Conservation (phyloP, 257 asterid genomes). For the Agastache rugosa region DNA sequence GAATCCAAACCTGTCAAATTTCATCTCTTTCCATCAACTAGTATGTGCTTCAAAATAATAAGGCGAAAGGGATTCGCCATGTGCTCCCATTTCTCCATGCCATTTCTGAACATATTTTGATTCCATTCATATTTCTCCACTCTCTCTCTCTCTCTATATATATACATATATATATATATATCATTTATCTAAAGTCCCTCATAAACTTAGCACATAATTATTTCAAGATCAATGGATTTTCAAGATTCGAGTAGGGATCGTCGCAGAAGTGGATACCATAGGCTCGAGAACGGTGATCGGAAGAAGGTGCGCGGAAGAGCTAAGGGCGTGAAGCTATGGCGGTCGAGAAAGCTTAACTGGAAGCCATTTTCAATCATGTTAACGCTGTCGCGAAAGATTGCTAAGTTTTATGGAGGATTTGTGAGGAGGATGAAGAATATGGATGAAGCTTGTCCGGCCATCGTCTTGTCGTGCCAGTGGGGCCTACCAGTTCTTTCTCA, state of each 20-base stretch:
- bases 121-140: neutral
- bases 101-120: neutral
- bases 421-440: constrained; percentile 54
- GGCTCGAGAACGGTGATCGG: neutral
- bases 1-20: constrained; percentile 46
- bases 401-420: constrained; percentile 26
- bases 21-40: constrained; percentile 38
- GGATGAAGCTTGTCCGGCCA: constrained; percentile 57
- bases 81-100: constrained; percentile 33
- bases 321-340: neutral
- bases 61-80: constrained; percentile 43
- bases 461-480: constrained; percentile 9
- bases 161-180: neutral
- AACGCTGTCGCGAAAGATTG: neutral
- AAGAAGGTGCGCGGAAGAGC: neutral
- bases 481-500: neutral
- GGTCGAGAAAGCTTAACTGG: neutral
- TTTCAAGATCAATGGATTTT: too few relatives aligned
- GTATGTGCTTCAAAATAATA: constrained; percentile 2
- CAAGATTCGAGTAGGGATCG: neutral
- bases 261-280: neutral
- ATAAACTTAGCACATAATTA: neutral
- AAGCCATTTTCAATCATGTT: neutral
- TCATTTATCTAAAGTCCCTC: neutral
- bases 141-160: neutral